These are phyloP conservation scores for Fragaria iinumae DNA, from an alignment of 306 rosid species.

Conservation along the genomic window DNA sequence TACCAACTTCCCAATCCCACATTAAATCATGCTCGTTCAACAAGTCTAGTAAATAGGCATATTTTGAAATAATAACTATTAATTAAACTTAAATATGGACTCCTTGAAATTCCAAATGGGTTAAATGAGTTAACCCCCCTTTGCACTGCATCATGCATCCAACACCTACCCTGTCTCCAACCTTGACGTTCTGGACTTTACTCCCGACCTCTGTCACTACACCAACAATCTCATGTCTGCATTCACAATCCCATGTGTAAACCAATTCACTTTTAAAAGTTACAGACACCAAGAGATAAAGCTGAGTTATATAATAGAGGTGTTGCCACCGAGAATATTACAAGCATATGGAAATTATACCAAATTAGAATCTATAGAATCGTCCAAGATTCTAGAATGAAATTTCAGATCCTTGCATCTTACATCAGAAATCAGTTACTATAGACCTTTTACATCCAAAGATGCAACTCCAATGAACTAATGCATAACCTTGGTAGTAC, in stretches of 20 bases:
- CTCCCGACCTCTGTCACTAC: constrained; percentile 60
- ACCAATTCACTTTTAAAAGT: background rate
- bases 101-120: no score
- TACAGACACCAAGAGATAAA: background rate
- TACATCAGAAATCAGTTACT: background rate
- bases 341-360: background rate
- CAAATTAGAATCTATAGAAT: background rate
- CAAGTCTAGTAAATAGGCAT: no score
- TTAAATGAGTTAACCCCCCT: no score
- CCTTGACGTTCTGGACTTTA: constrained; percentile 48
- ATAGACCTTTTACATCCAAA: background rate
- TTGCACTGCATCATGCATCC: constrained; percentile 25
- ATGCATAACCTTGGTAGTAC: background rate
- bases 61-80: no score
- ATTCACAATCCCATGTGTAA: background rate
- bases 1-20: no score
- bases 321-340: background rate
- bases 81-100: no score
- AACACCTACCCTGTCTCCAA: constrained; percentile 63
- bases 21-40: no score
- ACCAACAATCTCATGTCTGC: constrained; percentile 55
- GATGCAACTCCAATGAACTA: background rate
- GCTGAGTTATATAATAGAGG: background rate
- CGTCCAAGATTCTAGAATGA: background rate
- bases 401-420: background rate